A percentile compares a stretch with the other conserved stretches of the same genome.
Evolutionary conservation across 805 yeast species (phyloP).

Genomic region (Barnettozyma siamensis): DNA sequence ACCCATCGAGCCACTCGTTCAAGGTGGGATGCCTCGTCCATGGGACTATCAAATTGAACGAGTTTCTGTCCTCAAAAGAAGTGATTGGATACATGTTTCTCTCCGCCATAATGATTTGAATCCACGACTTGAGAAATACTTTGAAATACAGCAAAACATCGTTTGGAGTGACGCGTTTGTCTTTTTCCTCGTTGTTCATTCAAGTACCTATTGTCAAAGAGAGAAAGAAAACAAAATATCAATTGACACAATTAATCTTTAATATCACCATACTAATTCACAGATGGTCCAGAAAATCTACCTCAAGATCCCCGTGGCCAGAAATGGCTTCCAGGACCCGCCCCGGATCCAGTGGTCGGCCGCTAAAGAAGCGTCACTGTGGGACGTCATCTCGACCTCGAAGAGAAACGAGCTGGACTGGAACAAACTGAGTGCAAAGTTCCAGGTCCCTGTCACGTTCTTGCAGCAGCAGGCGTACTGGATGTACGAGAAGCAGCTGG

Average conservation of each 20-base stretch:
- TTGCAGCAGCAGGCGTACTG: conserved; percentile 26
- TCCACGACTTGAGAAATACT: conserved; percentile 31
- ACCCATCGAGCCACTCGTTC: conserved; percentile 11
- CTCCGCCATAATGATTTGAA: conserved; percentile 31
- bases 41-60: conserved; percentile 39
- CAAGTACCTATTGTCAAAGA: background rate
- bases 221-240: background rate
- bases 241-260: background rate
- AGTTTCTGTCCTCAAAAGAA: conserved; percentile 31
- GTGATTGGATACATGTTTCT: conserved; percentile 32
- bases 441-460: conserved; percentile 21
- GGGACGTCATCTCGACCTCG: conserved; percentile 22
- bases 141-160: conserved; percentile 6
- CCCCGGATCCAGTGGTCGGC: conserved; percentile 23
- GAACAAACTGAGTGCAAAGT: conserved; percentile 6
- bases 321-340: conserved; percentile 23
- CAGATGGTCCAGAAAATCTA: conserved; percentile 20
- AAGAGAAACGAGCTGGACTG: conserved; percentile 24
- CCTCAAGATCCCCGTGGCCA: conserved; percentile 20
- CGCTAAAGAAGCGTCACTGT: conserved; percentile 20
- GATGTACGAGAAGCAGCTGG: conserved; percentile 25
- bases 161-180: conserved; percentile 2
- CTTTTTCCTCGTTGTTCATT: conserved; percentile 6
- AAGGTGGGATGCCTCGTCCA: conserved; percentile 41
- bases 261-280: too few species aligned